Conservation (phyloP, 257 asterid genomes). For the Paulownia fortunei region DNA sequence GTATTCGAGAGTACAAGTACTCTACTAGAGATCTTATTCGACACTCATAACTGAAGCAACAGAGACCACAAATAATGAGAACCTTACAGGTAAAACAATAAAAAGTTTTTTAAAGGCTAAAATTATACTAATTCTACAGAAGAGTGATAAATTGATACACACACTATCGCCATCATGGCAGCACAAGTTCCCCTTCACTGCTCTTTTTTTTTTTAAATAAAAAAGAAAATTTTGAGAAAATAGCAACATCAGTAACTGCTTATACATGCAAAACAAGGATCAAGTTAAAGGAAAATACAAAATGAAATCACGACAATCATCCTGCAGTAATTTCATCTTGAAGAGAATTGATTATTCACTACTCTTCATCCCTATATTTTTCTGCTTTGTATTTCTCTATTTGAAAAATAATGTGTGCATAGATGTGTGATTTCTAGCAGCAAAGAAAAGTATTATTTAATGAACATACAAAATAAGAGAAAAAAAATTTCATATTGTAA, state of each 20-base stretch:
- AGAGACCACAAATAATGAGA: background rate
- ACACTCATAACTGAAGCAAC: slow-evolving; percentile 7
- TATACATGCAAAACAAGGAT: background rate
- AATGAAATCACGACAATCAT: too few species aligned
- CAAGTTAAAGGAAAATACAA: background rate
- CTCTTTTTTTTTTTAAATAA: background rate
- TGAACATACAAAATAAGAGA: background rate
- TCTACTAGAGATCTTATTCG: background rate
- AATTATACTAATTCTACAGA: background rate
- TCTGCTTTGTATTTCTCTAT: background rate
- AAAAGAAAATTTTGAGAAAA: too few species aligned
- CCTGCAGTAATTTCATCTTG: background rate
- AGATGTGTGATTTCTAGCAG: background rate
- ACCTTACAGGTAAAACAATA: background rate
- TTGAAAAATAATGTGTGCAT: background rate
- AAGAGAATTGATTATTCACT: background rate
- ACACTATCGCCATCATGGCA: background rate
- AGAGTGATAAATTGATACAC: background rate
- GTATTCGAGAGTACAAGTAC: background rate
- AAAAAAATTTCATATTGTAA: too few species aligned
- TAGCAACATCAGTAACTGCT: background rate
- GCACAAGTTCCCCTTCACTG: background rate
- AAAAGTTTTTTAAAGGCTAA: background rate
- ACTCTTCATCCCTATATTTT: background rate
- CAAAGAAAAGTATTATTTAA: background rate